Evolutionary conservation across 2,329 filamentous ascomycete species (phyloP).

Genomic region (Arthrobotrys sphaeroides): DNA sequence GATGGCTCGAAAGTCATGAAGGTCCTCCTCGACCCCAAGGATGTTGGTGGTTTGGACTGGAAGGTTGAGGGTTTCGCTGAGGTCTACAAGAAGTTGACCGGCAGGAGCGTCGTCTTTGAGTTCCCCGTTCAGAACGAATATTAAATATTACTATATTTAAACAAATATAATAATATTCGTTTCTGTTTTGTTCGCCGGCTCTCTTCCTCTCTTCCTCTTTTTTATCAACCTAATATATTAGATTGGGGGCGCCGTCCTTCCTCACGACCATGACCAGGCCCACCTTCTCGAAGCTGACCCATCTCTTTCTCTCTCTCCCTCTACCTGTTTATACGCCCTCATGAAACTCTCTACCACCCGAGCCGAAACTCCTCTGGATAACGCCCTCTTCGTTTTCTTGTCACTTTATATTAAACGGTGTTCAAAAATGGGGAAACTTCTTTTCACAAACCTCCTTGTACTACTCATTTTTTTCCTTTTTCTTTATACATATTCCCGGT

Average conservation of each 20-base stretch:
- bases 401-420: slow-evolving; percentile 52
- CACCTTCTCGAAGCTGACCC: not conserved
- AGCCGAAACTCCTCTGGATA: slow-evolving; percentile 16
- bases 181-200: not conserved
- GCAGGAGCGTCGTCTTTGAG: slow-evolving; percentile 96
- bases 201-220: slow-evolving; percentile 24
- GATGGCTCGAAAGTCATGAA: slow-evolving; percentile 98
- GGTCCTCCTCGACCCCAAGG: slow-evolving; percentile 99
- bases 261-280: slow-evolving; percentile 34
- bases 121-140: slow-evolving; percentile 84
- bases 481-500: slow-evolving; percentile 53
- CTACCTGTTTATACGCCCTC: slow-evolving; percentile 37
- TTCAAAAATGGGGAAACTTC: slow-evolving; percentile 54
- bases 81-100: slow-evolving; percentile 98
- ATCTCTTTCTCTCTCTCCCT: slow-evolving; percentile 23
- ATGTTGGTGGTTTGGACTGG: slow-evolving; percentile 99
- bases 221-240: slow-evolving; percentile 49
- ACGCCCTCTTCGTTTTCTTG: slow-evolving; percentile 44
- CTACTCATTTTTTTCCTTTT: slow-evolving; percentile 41
- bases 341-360: slow-evolving; percentile 29
- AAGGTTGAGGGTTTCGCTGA: slow-evolving; percentile 99
- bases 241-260: slow-evolving; percentile 27
- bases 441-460: slow-evolving; percentile 50
- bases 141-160: slow-evolving; percentile 66
- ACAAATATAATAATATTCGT: slow-evolving; percentile 52